Base-by-base conservation (phyloP, 176 grass and related monocot genomes). In the Oryza meyeriana region DNA sequence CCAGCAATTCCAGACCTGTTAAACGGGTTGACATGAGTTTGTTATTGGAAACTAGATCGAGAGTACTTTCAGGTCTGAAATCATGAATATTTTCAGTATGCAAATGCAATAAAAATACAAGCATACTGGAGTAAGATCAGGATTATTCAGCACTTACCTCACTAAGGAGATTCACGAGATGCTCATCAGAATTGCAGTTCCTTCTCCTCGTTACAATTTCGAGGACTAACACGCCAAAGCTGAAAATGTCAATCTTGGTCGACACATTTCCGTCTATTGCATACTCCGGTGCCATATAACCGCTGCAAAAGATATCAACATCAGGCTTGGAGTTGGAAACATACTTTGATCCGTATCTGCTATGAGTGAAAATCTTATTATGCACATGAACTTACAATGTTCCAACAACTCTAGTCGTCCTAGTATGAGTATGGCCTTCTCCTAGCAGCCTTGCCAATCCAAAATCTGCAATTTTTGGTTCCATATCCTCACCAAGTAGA, bases 221-320 rank as follows among this genome's bases (percentile, higher is more conserved):
- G 4, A 86, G 66, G 25, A 80, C 33, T 31, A 86, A 22, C 7
- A 86, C 75, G 2, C 76, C 76, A 58, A 86, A 86, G 69, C 84
- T 86, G 47, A 79, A 86, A 18, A 65, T 77, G 65, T 86, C 84
- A 16, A 77, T 79, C 66, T 86, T 86, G 38, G 36, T 50, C 3
- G 84, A 86, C 30, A 86, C 71, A 35, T 25, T 25, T 13, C 84
- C 84, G 3, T 47, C 14, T 12, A 35, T 27, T 1, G 12, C 75
- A 33, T 86, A 86, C 35, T 86, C 76, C 0, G 84, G 65, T 20
- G 74, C 13, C 83, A 78, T 85, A 17, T 85, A 85, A 9, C 83
- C 63, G 30, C 73, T 85, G 74, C 7, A 31, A 5, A 25, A 12
- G 52, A 3, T 58, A 24, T 45, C 12, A 58, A 0, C 52, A 58